phyloP scores from a whole-genome alignment of 1,139 yeast genomes.

The Williopsis jadinii region DNA sequence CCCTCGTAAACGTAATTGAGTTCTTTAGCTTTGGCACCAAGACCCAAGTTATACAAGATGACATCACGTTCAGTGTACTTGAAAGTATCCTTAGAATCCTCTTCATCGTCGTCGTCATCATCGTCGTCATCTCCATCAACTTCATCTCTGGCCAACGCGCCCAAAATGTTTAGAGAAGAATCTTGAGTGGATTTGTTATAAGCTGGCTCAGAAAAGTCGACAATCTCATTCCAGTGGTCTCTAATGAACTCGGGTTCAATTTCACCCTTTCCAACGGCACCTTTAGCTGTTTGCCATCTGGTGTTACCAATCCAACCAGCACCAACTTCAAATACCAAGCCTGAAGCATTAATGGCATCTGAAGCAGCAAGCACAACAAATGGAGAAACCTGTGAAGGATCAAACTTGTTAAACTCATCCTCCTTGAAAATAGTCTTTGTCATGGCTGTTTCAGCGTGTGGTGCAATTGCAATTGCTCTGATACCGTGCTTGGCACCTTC shows the following conservation, averaged over 20 bases:
- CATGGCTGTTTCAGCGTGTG: constrained; percentile 98
- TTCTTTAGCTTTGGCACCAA: constrained; percentile 80
- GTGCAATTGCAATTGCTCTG: constrained; percentile 80
- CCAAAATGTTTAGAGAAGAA: constrained; percentile 70
- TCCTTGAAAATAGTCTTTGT: constrained; percentile 79
- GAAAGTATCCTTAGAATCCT: constrained; percentile 24
- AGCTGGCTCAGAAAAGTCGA: constrained; percentile 49
- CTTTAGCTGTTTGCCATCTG: constrained; percentile 91
- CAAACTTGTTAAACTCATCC: constrained; percentile 72
- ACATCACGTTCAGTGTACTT: constrained; percentile 61
- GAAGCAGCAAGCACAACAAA: constrained; percentile 71
- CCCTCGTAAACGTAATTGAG: constrained; percentile 78
- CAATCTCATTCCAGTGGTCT: constrained; percentile 58
- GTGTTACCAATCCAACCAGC: constrained; percentile 97
- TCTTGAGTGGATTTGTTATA: constrained; percentile 62
- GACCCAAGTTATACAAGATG: constrained; percentile 80
- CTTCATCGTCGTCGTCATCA: constrained; percentile 21
- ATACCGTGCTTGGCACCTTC: constrained; percentile 83
- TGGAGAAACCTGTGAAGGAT: constrained; percentile 90
- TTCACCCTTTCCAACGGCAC: constrained; percentile 57
- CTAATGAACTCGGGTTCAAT: constrained; percentile 64
- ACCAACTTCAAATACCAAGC: constrained; percentile 65
- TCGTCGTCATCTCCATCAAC: constrained; percentile 34
- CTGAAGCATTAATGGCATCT: constrained; percentile 63
- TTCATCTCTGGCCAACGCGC: constrained; percentile 53